Conservation (phyloP, 2,329 filamentous ascomycete genomes). For the Cercospora janseana region DNA sequence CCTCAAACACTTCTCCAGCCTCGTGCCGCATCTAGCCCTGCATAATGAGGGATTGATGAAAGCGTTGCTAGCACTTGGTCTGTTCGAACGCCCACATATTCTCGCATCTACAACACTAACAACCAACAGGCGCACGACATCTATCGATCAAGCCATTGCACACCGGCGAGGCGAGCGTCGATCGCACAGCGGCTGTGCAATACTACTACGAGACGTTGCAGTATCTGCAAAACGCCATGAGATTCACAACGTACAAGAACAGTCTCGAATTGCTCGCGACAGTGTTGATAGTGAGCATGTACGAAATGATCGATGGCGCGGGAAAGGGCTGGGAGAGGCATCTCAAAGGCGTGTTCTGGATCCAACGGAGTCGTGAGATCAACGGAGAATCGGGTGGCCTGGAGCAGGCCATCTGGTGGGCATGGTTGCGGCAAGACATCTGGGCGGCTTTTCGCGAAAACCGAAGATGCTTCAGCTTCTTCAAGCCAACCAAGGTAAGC, state of each 20-base stretch:
- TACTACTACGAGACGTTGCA: conserved; percentile 64
- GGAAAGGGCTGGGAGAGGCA: conserved; percentile 61
- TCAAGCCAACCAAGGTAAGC: conserved; percentile 50
- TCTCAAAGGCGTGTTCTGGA: conserved; percentile 65
- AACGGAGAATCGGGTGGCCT: conserved; percentile 59
- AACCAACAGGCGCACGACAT: conserved; percentile 47
- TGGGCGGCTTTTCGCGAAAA: conserved; percentile 63
- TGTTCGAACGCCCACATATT: not conserved
- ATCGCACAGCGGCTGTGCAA: conserved; percentile 41
- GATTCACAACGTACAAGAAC: conserved; percentile 57
- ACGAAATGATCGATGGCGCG: conserved; percentile 64
- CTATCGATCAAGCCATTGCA: conserved; percentile 42
- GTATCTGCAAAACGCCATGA: conserved; percentile 60
- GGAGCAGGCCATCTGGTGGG: conserved; percentile 62
- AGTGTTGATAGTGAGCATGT: conserved; percentile 59
- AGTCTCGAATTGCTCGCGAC: conserved; percentile 60
- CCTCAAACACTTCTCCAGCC: conserved; percentile 40
- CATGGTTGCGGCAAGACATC: conserved; percentile 64
- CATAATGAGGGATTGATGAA: conserved; percentile 58
- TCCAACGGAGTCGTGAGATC: conserved; percentile 61
- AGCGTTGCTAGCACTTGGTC: conserved; percentile 54
- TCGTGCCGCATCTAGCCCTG: conserved; percentile 45
- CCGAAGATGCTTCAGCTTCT: conserved; percentile 57
- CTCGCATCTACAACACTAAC: not conserved
- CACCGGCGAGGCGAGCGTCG: conserved; percentile 30